Conservation (phyloP, 768 basidiomycete genomes). For the button mushroom (Agaricus bisporus) region DNA sequence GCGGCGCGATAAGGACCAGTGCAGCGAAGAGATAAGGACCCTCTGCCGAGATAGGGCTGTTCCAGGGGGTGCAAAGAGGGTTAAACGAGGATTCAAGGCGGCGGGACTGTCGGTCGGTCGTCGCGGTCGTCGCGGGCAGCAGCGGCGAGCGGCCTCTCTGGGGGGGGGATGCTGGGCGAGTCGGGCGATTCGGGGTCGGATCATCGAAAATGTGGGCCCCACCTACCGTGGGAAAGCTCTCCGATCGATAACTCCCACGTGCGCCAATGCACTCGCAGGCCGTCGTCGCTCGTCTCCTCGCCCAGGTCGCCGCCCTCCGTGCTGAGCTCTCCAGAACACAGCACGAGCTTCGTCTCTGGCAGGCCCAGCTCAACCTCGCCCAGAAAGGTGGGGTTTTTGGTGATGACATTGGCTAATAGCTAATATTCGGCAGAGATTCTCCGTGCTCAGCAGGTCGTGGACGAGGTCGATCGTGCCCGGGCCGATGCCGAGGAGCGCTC, state of each 20-base stretch:
- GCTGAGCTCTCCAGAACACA: conserved; percentile 24
- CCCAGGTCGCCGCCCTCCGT: conserved; percentile 26
- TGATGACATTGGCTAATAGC: too few species aligned
- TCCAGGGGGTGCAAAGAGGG: too few species aligned
- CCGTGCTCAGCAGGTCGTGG: conserved; percentile 47
- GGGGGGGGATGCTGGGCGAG: background rate
- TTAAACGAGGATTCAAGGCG: too few species aligned
- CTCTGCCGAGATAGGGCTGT: too few species aligned
- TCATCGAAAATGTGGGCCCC: too few species aligned
- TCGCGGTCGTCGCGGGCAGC: too few species aligned
- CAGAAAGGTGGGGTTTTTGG: too few species aligned
- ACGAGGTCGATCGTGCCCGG: conserved; percentile 40
- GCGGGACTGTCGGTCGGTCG: too few species aligned
- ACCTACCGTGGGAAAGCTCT: background rate
- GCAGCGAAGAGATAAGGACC: too few species aligned
- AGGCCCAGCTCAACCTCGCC: conserved; percentile 50
- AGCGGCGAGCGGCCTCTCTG: too few species aligned
- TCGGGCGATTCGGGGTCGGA: background rate
- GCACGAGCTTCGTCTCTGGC: conserved; percentile 52
- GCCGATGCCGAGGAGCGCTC: conserved; percentile 44
- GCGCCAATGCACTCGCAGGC: background rate
- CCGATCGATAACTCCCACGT: conserved; percentile 10
- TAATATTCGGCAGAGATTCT: conserved; percentile 51
- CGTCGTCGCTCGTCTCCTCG: conserved; percentile 17
- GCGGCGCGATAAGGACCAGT: background rate